Conservation (phyloP, 768 basidiomycete genomes). For the Psilocybe cyanescens region DNA sequence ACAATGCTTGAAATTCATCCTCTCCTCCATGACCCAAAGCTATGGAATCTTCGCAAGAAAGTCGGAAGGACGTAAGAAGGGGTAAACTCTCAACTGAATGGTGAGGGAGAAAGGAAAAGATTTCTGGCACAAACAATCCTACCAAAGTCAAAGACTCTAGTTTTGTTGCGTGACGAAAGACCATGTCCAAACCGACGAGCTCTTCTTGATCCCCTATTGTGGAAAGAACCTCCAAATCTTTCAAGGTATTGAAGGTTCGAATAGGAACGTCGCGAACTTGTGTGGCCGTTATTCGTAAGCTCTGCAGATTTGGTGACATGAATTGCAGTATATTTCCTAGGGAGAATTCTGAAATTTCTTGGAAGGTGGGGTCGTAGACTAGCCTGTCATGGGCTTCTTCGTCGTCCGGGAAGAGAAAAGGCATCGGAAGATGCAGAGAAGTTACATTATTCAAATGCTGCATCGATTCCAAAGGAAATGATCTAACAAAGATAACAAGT, state of each 20-base stretch:
- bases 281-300: constrained; percentile 30
- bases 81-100: constrained; percentile 30
- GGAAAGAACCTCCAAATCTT: constrained; percentile 36
- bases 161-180: constrained; percentile 34
- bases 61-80: constrained; percentile 37
- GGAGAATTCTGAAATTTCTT: constrained; percentile 9
- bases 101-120: constrained; percentile 34
- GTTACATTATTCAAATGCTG: constrained; percentile 28
- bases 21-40: constrained; percentile 2
- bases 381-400: constrained; percentile 29
- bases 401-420: constrained; percentile 38
- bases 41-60: constrained; percentile 30
- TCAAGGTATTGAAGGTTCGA: constrained; percentile 32
- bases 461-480: constrained; percentile 27
- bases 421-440: constrained; percentile 32
- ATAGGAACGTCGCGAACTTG: constrained; percentile 35
- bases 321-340: constrained; percentile 20
- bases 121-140: constrained; percentile 31
- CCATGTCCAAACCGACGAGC: constrained; percentile 34
- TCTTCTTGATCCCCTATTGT: constrained; percentile 29
- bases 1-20: constrained; percentile 22
- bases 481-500: constrained; percentile 19
- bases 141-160: constrained; percentile 42
- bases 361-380: constrained; percentile 17
- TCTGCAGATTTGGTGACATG: constrained; percentile 21